Evolutionary conservation across 2,329 filamentous ascomycete species (phyloP).

Genomic region (Didymella keratinophila): DNA sequence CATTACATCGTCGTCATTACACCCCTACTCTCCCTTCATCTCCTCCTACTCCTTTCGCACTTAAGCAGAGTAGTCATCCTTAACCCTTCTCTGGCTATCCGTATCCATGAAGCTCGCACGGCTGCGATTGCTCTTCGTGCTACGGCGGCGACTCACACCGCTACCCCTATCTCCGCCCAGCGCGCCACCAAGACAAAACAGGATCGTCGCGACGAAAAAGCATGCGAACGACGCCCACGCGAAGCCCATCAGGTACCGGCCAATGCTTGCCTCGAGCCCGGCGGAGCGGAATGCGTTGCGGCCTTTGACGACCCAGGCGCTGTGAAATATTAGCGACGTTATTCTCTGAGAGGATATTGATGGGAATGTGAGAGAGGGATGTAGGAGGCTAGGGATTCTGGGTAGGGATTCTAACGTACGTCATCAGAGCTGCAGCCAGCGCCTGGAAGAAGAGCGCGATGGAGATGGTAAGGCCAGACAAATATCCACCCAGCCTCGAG

Average conservation of each 20-base stretch:
- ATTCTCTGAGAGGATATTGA: neutral
- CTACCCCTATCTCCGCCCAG: conserved; percentile 56
- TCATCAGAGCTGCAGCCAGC: conserved; percentile 75
- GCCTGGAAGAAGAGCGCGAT: conserved; percentile 74
- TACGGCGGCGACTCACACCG: conserved; percentile 56
- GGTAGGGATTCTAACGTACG: too few relatives aligned
- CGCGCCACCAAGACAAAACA: conserved; percentile 70
- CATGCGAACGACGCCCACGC: conserved; percentile 75
- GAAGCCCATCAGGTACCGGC: conserved; percentile 76
- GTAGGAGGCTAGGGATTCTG: too few relatives aligned
- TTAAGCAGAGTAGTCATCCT: conserved; percentile 71
- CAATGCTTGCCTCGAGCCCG: conserved; percentile 67
- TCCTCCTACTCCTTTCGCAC: neutral
- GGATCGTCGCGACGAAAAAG: conserved; percentile 69
- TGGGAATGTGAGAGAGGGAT: too few relatives aligned
- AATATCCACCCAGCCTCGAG: conserved; percentile 72
- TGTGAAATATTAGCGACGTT: conserved; percentile 36
- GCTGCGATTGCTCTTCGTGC: conserved; percentile 52
- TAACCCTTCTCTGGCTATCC: conserved; percentile 67
- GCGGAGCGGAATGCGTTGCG: conserved; percentile 69
- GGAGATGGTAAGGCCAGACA: conserved; percentile 66
- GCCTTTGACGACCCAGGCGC: conserved; percentile 72
- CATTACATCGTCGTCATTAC: neutral
- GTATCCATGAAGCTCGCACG: conserved; percentile 65
- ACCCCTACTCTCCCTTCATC: neutral